Conservation (phyloP, 371 early-diverging fungal species). For the Mortierella sp. region DNA sequence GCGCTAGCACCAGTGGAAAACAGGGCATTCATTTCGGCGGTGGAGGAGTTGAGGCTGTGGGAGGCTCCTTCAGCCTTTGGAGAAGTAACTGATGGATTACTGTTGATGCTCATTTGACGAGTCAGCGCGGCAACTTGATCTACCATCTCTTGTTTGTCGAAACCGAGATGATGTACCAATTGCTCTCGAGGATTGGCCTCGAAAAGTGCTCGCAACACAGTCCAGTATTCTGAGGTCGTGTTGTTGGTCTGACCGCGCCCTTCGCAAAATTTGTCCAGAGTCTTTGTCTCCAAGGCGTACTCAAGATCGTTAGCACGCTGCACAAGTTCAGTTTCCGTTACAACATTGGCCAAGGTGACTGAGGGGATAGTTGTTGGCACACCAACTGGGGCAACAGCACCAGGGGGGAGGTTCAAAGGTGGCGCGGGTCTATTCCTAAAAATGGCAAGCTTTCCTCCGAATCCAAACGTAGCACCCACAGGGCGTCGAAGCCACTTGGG, state of each 20-base stretch:
- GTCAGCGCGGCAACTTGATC: conserved; percentile 64
- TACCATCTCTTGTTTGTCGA: conserved; percentile 76
- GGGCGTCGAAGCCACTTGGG: conserved; percentile 98
- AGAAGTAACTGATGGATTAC: conserved; percentile 31
- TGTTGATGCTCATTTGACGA: conserved; percentile 39
- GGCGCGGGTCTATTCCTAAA: conserved; percentile 60
- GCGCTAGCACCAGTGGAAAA: conserved; percentile 24
- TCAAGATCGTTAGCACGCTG: conserved; percentile 75
- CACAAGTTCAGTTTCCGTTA: conserved; percentile 75
- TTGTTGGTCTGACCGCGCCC: conserved; percentile 64
- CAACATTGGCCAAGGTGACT: conserved; percentile 64
- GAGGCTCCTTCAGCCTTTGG: conserved; percentile 30
- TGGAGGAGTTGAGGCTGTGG: conserved; percentile 33
- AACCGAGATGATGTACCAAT: conserved; percentile 88
- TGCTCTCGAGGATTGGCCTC: conserved; percentile 84
- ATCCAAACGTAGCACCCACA: conserved; percentile 90
- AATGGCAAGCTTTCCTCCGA: conserved; percentile 89
- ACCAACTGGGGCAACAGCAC: conserved; percentile 61
- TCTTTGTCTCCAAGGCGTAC: conserved; percentile 65
- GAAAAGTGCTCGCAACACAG: conserved; percentile 87
- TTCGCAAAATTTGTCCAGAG: conserved; percentile 66
- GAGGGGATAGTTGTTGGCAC: conserved; percentile 55
- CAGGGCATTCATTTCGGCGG: conserved; percentile 36
- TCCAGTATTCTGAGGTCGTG: conserved; percentile 76
- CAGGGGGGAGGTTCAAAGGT: conserved; percentile 60